Percentiles rank a stretch among this genome's conserved stretches.
Conservation (phyloP, 345 rosid genomes). For the Tarenaya hassleriana region DNA sequence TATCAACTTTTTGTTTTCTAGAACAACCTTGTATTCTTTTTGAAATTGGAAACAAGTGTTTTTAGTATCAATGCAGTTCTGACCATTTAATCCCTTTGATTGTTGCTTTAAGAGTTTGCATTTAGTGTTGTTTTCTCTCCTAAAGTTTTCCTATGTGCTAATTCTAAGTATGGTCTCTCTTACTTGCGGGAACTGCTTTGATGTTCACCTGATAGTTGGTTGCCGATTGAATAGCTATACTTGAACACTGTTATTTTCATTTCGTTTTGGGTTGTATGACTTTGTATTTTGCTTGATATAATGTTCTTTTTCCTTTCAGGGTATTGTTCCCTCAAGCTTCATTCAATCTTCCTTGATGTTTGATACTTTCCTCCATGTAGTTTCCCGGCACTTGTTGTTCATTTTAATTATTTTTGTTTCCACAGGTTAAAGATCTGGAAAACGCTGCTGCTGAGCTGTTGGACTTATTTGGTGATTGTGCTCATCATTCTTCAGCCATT, state of each 20-base stretch:
- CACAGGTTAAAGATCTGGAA: conserved; percentile 75
- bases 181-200: not conserved
- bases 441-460: conserved; percentile 52
- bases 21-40: not conserved
- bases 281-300: not conserved
- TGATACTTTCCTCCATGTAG: not conserved
- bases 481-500: conserved; percentile 44
- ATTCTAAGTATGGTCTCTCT: not conserved
- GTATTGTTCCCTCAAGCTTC: not conserved
- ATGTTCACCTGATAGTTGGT: too few relatives aligned
- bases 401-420: not conserved
- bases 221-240: too few relatives aligned
- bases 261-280: not conserved
- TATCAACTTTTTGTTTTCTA: not conserved
- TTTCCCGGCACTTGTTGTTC: not conserved
- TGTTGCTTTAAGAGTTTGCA: not conserved
- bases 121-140: conserved; percentile 5
- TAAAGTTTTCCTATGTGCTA: not conserved
- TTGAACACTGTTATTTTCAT: not conserved
- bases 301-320: not conserved
- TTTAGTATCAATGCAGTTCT: not conserved
- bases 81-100: not conserved
- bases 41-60: not conserved
- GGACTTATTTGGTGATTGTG: conserved; percentile 45
- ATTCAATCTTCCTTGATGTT: conserved; percentile 9